Conservation (phyloP, 148 eudicot species). For the Hydrangea macrophylla region DNA sequence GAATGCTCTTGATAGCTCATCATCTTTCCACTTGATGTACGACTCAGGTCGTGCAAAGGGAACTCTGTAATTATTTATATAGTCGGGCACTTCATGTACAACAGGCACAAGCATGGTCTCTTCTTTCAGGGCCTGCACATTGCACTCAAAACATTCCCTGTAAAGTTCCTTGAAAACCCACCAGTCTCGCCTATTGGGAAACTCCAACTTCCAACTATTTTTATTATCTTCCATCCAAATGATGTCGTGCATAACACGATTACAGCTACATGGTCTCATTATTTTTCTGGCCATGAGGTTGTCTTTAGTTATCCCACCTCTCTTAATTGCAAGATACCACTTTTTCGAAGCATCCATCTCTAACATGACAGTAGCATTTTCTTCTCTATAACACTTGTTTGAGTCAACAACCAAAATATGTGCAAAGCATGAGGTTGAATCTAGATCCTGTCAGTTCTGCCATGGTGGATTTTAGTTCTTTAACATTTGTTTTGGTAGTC, state of each 20-base stretch:
- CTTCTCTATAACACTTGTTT: slow-evolving; percentile 64
- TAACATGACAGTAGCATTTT: slow-evolving; percentile 55
- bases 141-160: slow-evolving; percentile 65
- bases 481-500: slow-evolving; percentile 17
- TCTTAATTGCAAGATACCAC: slow-evolving; percentile 66
- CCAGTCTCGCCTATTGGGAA: slow-evolving; percentile 74
- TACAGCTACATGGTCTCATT: slow-evolving; percentile 55
- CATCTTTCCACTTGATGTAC: slow-evolving; percentile 56
- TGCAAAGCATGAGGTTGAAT: slow-evolving; percentile 46
- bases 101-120: slow-evolving; percentile 75
- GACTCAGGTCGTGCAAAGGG: slow-evolving; percentile 57
- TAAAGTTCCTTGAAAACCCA: slow-evolving; percentile 69
- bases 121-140: slow-evolving; percentile 35
- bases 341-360: slow-evolving; percentile 46
- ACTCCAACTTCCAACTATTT: slow-evolving; percentile 85
- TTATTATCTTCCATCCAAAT: slow-evolving; percentile 60
- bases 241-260: slow-evolving; percentile 58
- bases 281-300: slow-evolving; percentile 39
- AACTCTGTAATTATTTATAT: slow-evolving; percentile 18
- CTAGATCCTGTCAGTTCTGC: slow-evolving; percentile 34
- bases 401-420: slow-evolving; percentile 64
- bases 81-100: slow-evolving; percentile 49
- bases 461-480: slow-evolving; percentile 31
- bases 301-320: slow-evolving; percentile 42
- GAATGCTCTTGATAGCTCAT: slow-evolving; percentile 76